Evolutionary conservation across 2,329 filamentous ascomycete species (phyloP), one percentile per base, ranked within the genome.

Genomic region (Dryadomyces quercivorus): DNA sequence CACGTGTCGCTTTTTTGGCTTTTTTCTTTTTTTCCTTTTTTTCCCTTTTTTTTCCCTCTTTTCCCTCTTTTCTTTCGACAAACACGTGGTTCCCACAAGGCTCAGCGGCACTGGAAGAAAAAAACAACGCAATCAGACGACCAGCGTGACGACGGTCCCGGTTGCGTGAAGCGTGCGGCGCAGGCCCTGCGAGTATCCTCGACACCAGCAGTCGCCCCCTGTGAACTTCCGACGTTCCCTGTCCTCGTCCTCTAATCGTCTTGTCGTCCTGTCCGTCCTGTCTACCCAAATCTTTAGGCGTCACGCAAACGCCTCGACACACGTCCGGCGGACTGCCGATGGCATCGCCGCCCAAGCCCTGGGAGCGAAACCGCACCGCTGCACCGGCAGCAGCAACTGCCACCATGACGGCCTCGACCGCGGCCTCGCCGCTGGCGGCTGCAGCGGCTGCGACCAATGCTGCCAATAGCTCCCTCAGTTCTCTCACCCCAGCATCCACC

Each of bases 281-380:
- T n/a, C n/a, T n/a, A n/a, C n/a, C n/a, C n/a, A n/a, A n/a, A n/a
- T 31, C 8, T 31, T 31, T 31, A 4, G 8, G 26, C 26, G 26
- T 31, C 26, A 8, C 26, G 4, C 26, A 31, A 31, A 31, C 42
- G n/a, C 20, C 9, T 22, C 20, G 16, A 26, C 13, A 26, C 5
- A 31, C 45, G 26, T 12, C 3, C 22, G 52, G 52, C 50, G 61
- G 61, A 51, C 51, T 56, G 59, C 57, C n/a, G 59, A 83, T 83
- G 77, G 80, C 80, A 59, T 96, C 92, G 69, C 93, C 93, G 66
- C 93, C 93, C 55, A 98, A 98, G 73, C 93, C 93, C 49, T 98
- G 93, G 93, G 93, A 98, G 73, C 81, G 85, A 69, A 79, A 84
- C 61, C 86, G 85, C 70, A 79, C 81, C 58, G 75, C 43, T 13